Percentiles rank a stretch among this genome's conserved stretches.
phyloP scores from a whole-genome alignment of 1,284 basidiomycete genomes.

The Pholiota adiposa region DNA sequence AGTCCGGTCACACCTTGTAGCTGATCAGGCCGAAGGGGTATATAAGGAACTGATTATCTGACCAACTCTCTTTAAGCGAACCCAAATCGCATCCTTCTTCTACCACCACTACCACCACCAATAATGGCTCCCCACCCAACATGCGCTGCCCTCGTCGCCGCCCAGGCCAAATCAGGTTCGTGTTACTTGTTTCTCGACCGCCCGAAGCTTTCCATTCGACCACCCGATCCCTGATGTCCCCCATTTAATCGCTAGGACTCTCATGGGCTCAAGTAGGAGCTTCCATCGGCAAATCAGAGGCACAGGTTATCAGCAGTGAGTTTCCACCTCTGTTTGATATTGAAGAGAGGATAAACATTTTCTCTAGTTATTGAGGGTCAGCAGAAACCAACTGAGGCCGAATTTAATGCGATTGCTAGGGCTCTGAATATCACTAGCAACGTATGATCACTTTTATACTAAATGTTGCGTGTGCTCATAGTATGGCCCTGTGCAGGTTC shows the following conservation, averaged over 20 bases:
- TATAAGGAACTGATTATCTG: conserved; percentile 19
- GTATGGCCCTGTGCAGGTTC: conserved; percentile 15
- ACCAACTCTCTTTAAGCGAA: conserved; percentile 1
- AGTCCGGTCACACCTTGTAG: background rate
- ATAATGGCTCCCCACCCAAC: conserved; percentile 47
- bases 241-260: conserved; percentile 39
- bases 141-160: conserved; percentile 61
- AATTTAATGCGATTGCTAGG: conserved; percentile 16
- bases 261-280: conserved; percentile 52
- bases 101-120: background rate
- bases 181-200: background rate
- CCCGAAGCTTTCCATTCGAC: too few relatives aligned
- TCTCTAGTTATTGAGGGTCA: conserved; percentile 56
- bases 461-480: background rate
- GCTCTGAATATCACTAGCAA: conserved; percentile 16
- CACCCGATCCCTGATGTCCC: too few relatives aligned
- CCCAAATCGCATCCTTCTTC: background rate
- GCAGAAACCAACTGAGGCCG: conserved; percentile 42
- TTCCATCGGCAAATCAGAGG: conserved; percentile 42
- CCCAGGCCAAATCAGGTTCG: conserved; percentile 39
- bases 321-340: conserved; percentile 3
- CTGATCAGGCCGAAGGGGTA: conserved; percentile 10
- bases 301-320: conserved; percentile 58
- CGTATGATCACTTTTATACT: conserved; percentile 3
- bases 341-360: background rate